Base-by-base conservation (phyloP, 352 stramenopile genomes). In the Bremia lactucae region DNA sequence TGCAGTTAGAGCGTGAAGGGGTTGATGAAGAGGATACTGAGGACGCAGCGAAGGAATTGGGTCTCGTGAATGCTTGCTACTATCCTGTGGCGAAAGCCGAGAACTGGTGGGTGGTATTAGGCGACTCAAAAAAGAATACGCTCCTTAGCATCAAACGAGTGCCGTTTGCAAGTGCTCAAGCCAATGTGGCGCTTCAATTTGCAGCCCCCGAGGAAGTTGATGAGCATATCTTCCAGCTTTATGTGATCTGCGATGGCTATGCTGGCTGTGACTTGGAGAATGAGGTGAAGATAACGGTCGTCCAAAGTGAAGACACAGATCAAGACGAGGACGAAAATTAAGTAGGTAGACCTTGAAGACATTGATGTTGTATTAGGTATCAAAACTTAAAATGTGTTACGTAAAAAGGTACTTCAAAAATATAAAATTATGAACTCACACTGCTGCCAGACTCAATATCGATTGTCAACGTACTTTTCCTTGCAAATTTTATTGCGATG, bases 221-320 rank as follows among this genome's bases (percentile, higher is more conserved):
- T 31, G 79, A 96, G 46, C 95, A 98, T 62, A 74, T 91, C 15
- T 83, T 98, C 46, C 95, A 96, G 45, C 62, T 99, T 18, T 99
- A 98, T 61, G 93, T 98, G 28, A 98, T 99, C 65, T 99, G 95
- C 67, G 96, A 99, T 59, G 95, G 87, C 41, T 99, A 99, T 65
- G 65, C 97, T 6, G 96, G 96, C 18, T 98, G 87, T 58, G 96
- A 99, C 60, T 78, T 99, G 50, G 95, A 99, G 65, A 98, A 98
- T 63, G 82, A 95, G 45, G 57, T 92, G 29, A 52, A 53, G 18
- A 65, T 92, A 28, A 68, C 49, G 0, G 77, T 92, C 13, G 61
- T 86, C 3, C 52, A 87, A 44, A 62, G 49, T 9, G 45, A 65
- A 10, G 59, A 59, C 10, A 72, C 68, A 24, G 72, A 85, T 10